Conservation (phyloP, 495 filamentous ascomycete species). For the Astrocystis sublimbata region DNA sequence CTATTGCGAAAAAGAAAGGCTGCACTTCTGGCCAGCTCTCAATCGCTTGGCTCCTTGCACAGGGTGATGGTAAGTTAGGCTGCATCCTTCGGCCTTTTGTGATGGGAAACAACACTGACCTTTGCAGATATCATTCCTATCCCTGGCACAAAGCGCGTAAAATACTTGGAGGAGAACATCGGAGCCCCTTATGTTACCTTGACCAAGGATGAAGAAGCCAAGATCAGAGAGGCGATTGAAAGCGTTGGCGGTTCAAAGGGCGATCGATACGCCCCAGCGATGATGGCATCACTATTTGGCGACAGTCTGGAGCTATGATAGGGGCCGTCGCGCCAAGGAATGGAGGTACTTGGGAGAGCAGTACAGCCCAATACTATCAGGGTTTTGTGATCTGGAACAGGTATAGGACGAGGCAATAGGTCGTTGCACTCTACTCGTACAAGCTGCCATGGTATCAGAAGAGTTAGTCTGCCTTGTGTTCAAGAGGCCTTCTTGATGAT, state of each 20-base stretch:
- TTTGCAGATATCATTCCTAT: slow-evolving; percentile 54
- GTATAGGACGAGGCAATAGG: no score
- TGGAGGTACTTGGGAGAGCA: no score
- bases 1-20: slow-evolving; percentile 48
- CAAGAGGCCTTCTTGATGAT: neutral
- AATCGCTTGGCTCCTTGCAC: slow-evolving; percentile 59
- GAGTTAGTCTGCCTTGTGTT: no score
- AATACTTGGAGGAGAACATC: slow-evolving; percentile 43
- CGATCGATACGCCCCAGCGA: slow-evolving; percentile 32
- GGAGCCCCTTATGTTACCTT: slow-evolving; percentile 32
- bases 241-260: slow-evolving; percentile 38
- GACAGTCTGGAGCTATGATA: slow-evolving; percentile 36
- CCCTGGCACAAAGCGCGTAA: slow-evolving; percentile 47
- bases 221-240: slow-evolving; percentile 31
- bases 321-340: no score
- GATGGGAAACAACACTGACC: neutral
- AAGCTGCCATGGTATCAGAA: no score
- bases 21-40: slow-evolving; percentile 50
- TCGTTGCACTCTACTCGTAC: no score
- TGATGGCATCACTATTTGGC: slow-evolving; percentile 30
- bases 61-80: slow-evolving; percentile 49
- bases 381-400: no score
- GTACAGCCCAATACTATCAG: no score
- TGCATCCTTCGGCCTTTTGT: neutral
- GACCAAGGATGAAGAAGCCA: slow-evolving; percentile 34